These are phyloP conservation scores for Backusella mclennaniae DNA, from an alignment of 192 early-diverging fungal genomes.

Conservation along the genomic window DNA sequence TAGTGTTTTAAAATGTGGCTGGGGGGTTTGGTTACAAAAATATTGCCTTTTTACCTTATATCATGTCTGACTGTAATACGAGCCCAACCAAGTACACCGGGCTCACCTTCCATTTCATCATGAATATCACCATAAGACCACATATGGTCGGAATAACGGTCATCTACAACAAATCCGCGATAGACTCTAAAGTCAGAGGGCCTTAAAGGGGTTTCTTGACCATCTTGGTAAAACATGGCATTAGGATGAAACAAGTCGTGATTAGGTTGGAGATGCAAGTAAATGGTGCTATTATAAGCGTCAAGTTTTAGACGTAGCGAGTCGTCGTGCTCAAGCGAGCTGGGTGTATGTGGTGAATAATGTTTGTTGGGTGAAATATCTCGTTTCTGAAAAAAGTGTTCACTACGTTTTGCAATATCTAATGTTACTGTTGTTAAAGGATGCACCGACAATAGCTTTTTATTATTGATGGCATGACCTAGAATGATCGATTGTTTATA, in stretches of 20 bases:
- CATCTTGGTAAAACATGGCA: constrained; percentile 40
- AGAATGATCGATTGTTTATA: constrained; percentile 3
- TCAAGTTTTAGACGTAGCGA: constrained; percentile 11
- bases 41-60: constrained; percentile 15
- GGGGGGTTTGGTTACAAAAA: not conserved
- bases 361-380: constrained; percentile 13
- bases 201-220: constrained; percentile 32
- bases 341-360: constrained; percentile 10
- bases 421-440: constrained; percentile 4
- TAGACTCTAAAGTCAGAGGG: constrained; percentile 38
- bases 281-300: constrained; percentile 67
- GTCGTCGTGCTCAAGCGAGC: constrained; percentile 27
- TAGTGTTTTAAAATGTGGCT: not conserved
- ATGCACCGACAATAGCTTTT: constrained; percentile 2
- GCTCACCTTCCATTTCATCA: not conserved
- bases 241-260: constrained; percentile 67
- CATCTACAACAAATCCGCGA: constrained; percentile 46
- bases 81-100: constrained; percentile 40
- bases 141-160: constrained; percentile 15
- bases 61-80: constrained; percentile 48
- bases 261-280: constrained; percentile 68
- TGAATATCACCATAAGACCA: not conserved
- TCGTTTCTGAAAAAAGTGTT: constrained; percentile 25
- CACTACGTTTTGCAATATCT: constrained; percentile 24
- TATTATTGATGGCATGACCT: constrained; percentile 19